These are phyloP conservation scores for Eruca vesicaria DNA, from an alignment of 441 rosid genomes.

Conservation along the genomic window DNA sequence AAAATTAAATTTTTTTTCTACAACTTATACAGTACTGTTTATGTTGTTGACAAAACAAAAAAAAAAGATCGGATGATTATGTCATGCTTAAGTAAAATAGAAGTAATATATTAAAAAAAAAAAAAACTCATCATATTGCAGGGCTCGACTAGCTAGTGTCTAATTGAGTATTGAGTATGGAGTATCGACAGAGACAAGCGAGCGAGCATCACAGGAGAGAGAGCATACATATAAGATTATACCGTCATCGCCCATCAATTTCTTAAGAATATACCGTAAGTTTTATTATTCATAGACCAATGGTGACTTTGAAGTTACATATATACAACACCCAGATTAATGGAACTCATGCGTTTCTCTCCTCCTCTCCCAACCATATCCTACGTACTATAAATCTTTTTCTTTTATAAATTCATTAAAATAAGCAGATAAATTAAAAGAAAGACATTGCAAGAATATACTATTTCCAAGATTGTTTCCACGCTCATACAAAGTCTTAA, in stretches of 20 bases:
- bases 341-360: conserved; percentile 35
- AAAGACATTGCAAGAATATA: neutral
- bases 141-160: neutral
- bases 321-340: conserved; percentile 26
- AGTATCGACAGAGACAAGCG: conserved; percentile 12
- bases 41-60: too few species aligned
- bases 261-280: neutral
- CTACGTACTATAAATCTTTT: neutral
- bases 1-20: neutral
- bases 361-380: conserved; percentile 19
- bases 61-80: neutral
- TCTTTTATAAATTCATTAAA: neutral
- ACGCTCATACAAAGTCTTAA: conserved; percentile 11
- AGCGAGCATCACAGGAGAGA: too few species aligned
- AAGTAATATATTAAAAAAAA: neutral
- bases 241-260: neutral
- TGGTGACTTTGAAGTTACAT: conserved; percentile 14
- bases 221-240: neutral
- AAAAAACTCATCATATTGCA: neutral
- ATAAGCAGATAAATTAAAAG: neutral
- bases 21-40: neutral
- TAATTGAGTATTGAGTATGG: too few species aligned
- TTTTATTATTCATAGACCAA: conserved; percentile 1
- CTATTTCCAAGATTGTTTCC: conserved; percentile 36
- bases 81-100: neutral